Conservation (phyloP, 2,329 filamentous ascomycete genomes). For the Hypoxylon sp. region DNA sequence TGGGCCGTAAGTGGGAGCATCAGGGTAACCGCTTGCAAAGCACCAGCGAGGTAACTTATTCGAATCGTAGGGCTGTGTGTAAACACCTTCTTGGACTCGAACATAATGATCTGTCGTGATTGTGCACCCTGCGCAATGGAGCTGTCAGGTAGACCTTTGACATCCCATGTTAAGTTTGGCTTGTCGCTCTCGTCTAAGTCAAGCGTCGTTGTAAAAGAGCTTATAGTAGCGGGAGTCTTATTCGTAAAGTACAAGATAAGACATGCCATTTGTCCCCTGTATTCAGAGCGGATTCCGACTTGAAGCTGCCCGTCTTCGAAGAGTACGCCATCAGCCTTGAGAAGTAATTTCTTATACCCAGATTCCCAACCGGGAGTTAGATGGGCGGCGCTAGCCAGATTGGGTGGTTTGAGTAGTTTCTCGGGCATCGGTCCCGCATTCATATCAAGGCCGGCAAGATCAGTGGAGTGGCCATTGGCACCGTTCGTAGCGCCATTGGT, state of each 20-base stretch:
- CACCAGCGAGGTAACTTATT: conserved; percentile 93
- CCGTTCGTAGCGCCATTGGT: conserved; percentile 61
- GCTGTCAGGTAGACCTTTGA: conserved; percentile 89
- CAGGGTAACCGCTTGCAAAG: conserved; percentile 90
- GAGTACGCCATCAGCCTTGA: conserved; percentile 84
- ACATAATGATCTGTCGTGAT: conserved; percentile 93
- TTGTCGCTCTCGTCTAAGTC: conserved; percentile 80
- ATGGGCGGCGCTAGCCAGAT: conserved; percentile 91
- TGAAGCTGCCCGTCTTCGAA: conserved; percentile 97
- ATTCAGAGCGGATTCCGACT: conserved; percentile 91
- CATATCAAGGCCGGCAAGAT: conserved; percentile 87
- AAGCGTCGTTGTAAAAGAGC: conserved; percentile 92
- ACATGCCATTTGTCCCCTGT: conserved; percentile 93
- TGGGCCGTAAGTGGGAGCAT: conserved; percentile 90
- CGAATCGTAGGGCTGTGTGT: conserved; percentile 88
- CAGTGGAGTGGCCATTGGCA: conserved; percentile 65
- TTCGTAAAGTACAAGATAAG: conserved; percentile 97
- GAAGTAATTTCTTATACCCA: conserved; percentile 85
- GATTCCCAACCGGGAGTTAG: conserved; percentile 94
- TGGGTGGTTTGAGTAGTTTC: conserved; percentile 75
- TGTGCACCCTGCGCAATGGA: conserved; percentile 80
- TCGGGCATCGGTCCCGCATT: conserved; percentile 67
- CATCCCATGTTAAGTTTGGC: conserved; percentile 80
- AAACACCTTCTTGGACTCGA: conserved; percentile 86
- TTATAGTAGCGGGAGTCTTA: conserved; percentile 86